These are phyloP conservation scores for Bipolaris cookei DNA, from an alignment of 2,329 filamentous ascomycete genomes.

Conservation along the genomic window DNA sequence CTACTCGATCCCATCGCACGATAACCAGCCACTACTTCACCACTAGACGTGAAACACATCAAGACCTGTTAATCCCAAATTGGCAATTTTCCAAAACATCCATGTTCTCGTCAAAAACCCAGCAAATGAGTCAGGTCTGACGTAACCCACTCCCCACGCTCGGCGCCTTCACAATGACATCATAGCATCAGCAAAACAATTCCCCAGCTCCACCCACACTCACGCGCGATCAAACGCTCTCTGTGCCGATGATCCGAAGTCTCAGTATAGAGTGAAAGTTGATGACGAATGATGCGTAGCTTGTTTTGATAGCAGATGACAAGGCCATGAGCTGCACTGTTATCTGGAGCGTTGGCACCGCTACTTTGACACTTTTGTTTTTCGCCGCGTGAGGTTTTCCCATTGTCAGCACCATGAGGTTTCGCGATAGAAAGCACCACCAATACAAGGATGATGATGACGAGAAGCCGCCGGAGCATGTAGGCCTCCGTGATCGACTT, in stretches of 20 bases:
- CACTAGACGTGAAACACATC: no score
- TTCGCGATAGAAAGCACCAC: constrained; percentile 27
- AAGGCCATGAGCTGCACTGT: constrained; percentile 5
- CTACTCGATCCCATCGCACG: no score
- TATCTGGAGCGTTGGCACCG: not conserved
- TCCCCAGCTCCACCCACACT: not conserved
- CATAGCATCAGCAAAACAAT: not conserved
- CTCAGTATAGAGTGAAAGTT: not conserved
- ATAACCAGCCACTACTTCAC: no score
- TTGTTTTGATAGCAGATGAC: constrained; percentile 2
- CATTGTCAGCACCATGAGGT: constrained; percentile 21
- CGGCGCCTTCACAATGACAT: constrained; percentile 4
- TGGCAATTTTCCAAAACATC: no score
- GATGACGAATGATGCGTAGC: constrained; percentile 15
- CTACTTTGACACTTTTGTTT: not conserved
- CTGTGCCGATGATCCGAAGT: constrained; percentile 11
- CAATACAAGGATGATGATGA: constrained; percentile 21
- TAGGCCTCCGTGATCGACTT: constrained; percentile 33
- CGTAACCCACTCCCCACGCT: not conserved
- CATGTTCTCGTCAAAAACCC: not conserved
- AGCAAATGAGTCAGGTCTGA: not conserved
- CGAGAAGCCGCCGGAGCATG: constrained; percentile 24
- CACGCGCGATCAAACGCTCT: not conserved
- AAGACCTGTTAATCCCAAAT: no score
- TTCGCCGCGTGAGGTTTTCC: not conserved